A percentile compares a stretch with the other conserved stretches of the same genome.
Evolutionary conservation across 495 filamentous ascomycete species (phyloP).

Genomic region (Neurospora sublineolata): DNA sequence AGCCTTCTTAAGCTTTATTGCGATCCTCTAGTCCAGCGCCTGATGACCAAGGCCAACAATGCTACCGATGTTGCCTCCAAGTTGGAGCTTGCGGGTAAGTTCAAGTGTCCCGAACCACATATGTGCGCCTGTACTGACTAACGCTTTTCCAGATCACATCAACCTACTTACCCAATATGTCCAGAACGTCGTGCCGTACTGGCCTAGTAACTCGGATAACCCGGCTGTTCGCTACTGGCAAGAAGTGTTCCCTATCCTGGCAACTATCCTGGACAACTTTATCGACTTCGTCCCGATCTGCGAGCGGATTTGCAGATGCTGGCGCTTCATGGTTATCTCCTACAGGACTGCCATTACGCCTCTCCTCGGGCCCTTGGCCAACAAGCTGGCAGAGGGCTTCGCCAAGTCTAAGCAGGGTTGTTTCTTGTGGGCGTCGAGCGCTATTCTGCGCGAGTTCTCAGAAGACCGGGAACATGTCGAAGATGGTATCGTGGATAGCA

Average conservation of each 20-base stretch:
- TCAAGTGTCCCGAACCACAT: neutral
- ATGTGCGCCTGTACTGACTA: slow-evolving; percentile 17
- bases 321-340: slow-evolving; percentile 90
- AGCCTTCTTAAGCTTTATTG: slow-evolving; percentile 82
- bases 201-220: slow-evolving; percentile 60
- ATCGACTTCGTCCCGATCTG: slow-evolving; percentile 73
- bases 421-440: slow-evolving; percentile 93
- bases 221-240: slow-evolving; percentile 94
- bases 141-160: slow-evolving; percentile 53
- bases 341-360: slow-evolving; percentile 84
- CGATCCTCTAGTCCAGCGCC: slow-evolving; percentile 74
- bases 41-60: slow-evolving; percentile 78
- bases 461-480: slow-evolving; percentile 79
- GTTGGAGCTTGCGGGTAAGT: slow-evolving; percentile 68
- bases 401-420: slow-evolving; percentile 80
- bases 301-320: slow-evolving; percentile 87
- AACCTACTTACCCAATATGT: slow-evolving; percentile 86
- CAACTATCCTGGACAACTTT: slow-evolving; percentile 76
- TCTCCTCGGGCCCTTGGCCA: slow-evolving; percentile 71
- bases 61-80: slow-evolving; percentile 72
- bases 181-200: slow-evolving; percentile 65
- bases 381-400: slow-evolving; percentile 77
- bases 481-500: slow-evolving; percentile 66
- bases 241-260: slow-evolving; percentile 78
- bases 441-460: slow-evolving; percentile 89